These are phyloP conservation scores for Clarireedia paspali DNA, from an alignment of 2,329 filamentous ascomycete genomes.

Conservation along the genomic window DNA sequence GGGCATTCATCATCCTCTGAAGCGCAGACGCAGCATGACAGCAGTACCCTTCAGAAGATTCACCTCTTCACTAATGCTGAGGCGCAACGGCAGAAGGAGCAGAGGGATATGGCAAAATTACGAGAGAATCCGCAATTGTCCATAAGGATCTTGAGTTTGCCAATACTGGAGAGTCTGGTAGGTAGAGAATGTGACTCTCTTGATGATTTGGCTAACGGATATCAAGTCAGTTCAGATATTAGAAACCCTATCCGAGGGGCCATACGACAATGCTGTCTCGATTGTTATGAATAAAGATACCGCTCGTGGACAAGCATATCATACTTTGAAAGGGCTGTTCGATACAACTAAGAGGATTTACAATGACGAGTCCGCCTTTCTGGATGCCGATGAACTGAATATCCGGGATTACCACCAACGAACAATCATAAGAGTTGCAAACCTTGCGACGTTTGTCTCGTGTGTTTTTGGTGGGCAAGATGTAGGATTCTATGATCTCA, in stretches of 20 bases:
- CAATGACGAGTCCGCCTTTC: conserved; percentile 42
- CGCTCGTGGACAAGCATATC: conserved; percentile 52
- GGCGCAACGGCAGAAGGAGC: too few relatives aligned
- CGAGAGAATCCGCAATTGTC: conserved; percentile 23
- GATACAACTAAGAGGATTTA: conserved; percentile 57
- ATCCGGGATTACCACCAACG: conserved; percentile 44
- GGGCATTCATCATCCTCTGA: background rate
- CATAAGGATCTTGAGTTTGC: conserved; percentile 50
- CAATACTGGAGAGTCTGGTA: conserved; percentile 54
- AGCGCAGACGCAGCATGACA: too few relatives aligned
- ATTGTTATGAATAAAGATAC: conserved; percentile 48
- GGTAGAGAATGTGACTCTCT: conserved; percentile 16
- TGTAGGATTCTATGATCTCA: conserved; percentile 55
- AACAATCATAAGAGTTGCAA: conserved; percentile 54
- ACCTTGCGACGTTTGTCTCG: conserved; percentile 56
- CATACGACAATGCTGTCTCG: conserved; percentile 47
- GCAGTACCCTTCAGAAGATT: too few relatives aligned
- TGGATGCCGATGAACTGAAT: conserved; percentile 44
- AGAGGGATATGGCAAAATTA: background rate
- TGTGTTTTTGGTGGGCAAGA: conserved; percentile 57
- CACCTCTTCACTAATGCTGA: too few relatives aligned
- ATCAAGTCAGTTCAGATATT: conserved; percentile 50
- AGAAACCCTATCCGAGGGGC: conserved; percentile 47
- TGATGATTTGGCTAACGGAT: conserved; percentile 2
- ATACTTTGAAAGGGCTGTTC: conserved; percentile 52